Percentiles rank a stretch among this genome's conserved stretches.
Conservation (phyloP, 441 rosid genomes). For the Populus hybrid region DNA sequence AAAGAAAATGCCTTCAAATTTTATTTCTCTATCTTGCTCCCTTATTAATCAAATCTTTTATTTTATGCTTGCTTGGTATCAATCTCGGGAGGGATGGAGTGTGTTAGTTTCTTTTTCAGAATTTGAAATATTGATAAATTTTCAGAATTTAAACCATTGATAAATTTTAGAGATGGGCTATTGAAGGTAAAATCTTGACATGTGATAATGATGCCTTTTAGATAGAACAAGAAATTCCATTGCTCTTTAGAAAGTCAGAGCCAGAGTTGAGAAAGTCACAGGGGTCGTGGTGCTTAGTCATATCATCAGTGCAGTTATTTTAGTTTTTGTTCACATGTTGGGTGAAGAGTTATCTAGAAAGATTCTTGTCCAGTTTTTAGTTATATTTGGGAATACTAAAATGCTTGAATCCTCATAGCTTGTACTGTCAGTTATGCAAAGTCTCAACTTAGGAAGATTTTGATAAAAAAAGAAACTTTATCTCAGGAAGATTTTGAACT, state of each 20-base stretch:
- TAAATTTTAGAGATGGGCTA: not conserved
- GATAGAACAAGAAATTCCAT: not conserved
- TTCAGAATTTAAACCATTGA: not conserved
- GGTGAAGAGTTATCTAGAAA: not conserved
- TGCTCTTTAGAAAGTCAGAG: not conserved
- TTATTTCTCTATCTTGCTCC: not conserved
- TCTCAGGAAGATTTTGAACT: too few relatives aligned
- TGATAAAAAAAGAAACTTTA: too few relatives aligned
- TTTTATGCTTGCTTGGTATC: not conserved
- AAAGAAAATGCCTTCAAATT: not conserved
- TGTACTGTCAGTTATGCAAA: not conserved
- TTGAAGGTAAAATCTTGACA: not conserved
- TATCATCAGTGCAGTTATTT: not conserved
- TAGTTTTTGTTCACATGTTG: not conserved
- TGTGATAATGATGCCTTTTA: not conserved
- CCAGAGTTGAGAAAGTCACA: not conserved
- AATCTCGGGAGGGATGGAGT: not conserved
- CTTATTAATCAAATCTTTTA: not conserved
- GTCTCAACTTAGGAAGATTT: not conserved
- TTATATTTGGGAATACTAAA: not conserved
- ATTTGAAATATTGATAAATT: too few relatives aligned
- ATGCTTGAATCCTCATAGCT: slow-evolving; percentile 1
- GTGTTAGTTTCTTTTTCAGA: not conserved
- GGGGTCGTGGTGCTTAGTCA: not conserved
- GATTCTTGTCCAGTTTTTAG: not conserved